Percentiles rank a stretch among this genome's conserved stretches.
These are phyloP conservation scores for Peniophora sp. DNA, from an alignment of 1,284 basidiomycete species.

Conservation along the genomic window DNA sequence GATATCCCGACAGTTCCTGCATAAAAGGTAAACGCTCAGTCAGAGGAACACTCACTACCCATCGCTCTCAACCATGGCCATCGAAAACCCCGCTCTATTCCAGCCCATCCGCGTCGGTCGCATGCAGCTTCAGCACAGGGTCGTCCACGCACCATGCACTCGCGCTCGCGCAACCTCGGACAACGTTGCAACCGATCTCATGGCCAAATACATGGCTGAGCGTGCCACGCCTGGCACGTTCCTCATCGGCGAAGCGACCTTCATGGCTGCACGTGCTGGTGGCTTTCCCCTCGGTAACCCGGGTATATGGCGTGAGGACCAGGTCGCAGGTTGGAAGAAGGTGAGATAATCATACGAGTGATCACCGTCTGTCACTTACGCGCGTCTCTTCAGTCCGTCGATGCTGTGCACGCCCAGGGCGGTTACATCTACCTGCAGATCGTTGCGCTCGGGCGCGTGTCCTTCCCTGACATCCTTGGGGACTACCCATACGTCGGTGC, in stretches of 20 bases:
- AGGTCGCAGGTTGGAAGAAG: constrained; percentile 24
- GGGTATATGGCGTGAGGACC: constrained; percentile 19
- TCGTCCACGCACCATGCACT: no score
- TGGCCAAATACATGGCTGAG: constrained; percentile 22
- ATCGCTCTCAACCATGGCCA: no score
- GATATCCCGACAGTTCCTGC: no score
- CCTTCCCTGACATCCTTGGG: constrained; percentile 22
- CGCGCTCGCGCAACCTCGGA: no score
- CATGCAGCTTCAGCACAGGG: constrained; percentile 15
- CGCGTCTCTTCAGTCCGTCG: no score
- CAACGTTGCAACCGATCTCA: constrained; percentile 12
- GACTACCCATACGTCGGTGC: constrained; percentile 26
- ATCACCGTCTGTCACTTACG: neutral
- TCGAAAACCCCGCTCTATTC: constrained; percentile 13
- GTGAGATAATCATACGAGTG: constrained; percentile 8
- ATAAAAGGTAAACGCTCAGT: no score
- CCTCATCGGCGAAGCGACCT: constrained; percentile 24
- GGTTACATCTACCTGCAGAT: constrained; percentile 36
- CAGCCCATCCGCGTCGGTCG: constrained; percentile 20
- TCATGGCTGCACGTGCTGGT: constrained; percentile 16
- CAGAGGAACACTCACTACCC: no score
- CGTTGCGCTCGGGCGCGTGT: constrained; percentile 36
- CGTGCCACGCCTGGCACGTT: constrained; percentile 22
- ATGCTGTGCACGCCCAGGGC: constrained; percentile 22
- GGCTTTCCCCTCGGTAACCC: constrained; percentile 16